phyloP scores from a whole-genome alignment of 805 yeast genomes.

The Wickerhamomyces tratensis region DNA sequence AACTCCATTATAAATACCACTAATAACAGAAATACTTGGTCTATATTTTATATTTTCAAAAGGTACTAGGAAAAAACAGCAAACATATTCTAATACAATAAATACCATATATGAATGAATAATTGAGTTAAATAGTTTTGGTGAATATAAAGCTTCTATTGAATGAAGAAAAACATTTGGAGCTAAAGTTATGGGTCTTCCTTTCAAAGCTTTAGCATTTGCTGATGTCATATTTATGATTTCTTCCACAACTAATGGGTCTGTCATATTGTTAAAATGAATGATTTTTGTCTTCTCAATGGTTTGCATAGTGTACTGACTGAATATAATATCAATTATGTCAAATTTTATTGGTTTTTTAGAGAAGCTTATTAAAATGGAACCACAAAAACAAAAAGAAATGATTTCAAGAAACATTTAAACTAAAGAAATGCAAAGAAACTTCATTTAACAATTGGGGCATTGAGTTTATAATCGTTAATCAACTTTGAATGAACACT shows the following conservation, averaged over 20 bases:
- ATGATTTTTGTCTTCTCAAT: too few species aligned
- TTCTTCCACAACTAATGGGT: background rate
- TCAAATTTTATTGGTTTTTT: too few species aligned
- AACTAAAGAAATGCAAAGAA: too few species aligned
- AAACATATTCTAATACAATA: conserved; percentile 7
- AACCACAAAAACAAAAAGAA: too few species aligned
- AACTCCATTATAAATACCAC: conserved; percentile 3
- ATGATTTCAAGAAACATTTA: too few species aligned
- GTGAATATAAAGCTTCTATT: background rate
- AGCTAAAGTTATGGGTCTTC: background rate
- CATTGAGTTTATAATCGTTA: background rate
- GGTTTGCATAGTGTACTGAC: too few species aligned
- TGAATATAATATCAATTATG: too few species aligned
- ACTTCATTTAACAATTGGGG: background rate
- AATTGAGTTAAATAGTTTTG: background rate
- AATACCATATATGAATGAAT: background rate
- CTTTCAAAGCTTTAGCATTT: background rate
- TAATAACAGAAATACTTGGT: conserved; percentile 8
- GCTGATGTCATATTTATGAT: background rate
- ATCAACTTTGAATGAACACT: conserved; percentile 8
- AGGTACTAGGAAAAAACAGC: conserved; percentile 6
- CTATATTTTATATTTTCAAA: conserved; percentile 11
- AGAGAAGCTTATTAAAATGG: too few species aligned
- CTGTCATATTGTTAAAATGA: background rate
- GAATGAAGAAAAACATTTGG: conserved; percentile 2